These are phyloP conservation scores for Petunia axillaris DNA, from an alignment of 257 asterid species.

Conservation along the genomic window DNA sequence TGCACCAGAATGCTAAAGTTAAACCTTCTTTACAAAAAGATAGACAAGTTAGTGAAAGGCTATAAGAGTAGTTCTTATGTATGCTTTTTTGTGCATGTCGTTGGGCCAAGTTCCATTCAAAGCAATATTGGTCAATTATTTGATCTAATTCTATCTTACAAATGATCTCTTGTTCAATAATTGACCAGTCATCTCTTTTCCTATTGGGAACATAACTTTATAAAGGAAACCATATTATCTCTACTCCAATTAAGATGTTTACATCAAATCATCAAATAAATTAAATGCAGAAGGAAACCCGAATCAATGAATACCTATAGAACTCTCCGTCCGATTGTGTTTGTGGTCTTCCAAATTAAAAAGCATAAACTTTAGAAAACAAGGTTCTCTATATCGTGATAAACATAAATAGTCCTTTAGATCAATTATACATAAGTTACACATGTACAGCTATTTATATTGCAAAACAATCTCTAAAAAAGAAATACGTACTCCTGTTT, in stretches of 20 bases:
- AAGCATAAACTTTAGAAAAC: too few relatives aligned
- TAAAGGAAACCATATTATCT: neutral
- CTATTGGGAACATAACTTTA: neutral
- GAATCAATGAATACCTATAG: too few relatives aligned
- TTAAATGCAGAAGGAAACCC: too few relatives aligned
- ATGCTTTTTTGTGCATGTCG: neutral
- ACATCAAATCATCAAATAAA: neutral
- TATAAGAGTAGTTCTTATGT: neutral
- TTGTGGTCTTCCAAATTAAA: too few relatives aligned
- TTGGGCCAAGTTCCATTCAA: neutral
- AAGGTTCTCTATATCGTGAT: too few relatives aligned
- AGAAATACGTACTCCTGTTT: too few relatives aligned
- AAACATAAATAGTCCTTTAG: too few relatives aligned
- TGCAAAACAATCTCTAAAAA: too few relatives aligned
- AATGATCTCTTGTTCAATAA: neutral
- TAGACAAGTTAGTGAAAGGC: neutral
- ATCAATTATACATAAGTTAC: too few relatives aligned
- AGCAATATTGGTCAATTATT: neutral
- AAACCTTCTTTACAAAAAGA: neutral
- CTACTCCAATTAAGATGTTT: too few relatives aligned
- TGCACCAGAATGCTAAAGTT: neutral
- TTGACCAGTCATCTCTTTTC: neutral
- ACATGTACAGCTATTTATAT: too few relatives aligned
- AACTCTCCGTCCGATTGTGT: too few relatives aligned
- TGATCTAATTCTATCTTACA: neutral